These are phyloP conservation scores for Saccharomyces hybrid DNA, from an alignment of 1,139 yeast species.

Conservation along the genomic window DNA sequence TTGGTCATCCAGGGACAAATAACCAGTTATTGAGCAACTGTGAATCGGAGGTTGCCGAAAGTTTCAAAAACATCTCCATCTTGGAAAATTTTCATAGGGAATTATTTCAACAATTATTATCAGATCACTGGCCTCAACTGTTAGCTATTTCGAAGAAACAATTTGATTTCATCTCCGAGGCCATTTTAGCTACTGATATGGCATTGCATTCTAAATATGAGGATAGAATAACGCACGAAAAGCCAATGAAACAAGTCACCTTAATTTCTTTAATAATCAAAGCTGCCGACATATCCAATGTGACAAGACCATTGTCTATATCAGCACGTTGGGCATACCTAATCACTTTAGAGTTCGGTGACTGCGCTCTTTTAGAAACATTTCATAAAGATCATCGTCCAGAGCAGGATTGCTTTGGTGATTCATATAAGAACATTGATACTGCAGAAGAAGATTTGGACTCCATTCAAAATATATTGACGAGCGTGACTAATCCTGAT, in stretches of 20 bases:
- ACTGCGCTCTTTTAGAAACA: constrained; percentile 51
- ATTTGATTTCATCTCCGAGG: constrained; percentile 22
- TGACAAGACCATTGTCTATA: constrained; percentile 67
- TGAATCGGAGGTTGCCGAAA: constrained; percentile 57
- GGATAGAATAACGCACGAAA: constrained; percentile 19
- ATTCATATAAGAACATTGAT: neutral
- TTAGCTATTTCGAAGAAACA: constrained; percentile 16
- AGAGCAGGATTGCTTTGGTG: neutral
- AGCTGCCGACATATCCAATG: constrained; percentile 93
- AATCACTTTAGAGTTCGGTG: constrained; percentile 68
- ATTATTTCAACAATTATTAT: constrained; percentile 54
- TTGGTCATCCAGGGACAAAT: constrained; percentile 94
- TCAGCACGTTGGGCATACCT: constrained; percentile 84
- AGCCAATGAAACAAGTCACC: constrained; percentile 25
- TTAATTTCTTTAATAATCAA: constrained; percentile 67
- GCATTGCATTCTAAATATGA: constrained; percentile 78
- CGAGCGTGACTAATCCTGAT: constrained; percentile 11
- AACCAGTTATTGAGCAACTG: constrained; percentile 60
- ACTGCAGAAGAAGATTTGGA: constrained; percentile 2
- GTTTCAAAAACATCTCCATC: constrained; percentile 60
- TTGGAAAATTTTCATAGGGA: constrained; percentile 82
- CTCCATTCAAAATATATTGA: neutral
- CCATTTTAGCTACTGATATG: constrained; percentile 89
- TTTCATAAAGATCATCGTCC: constrained; percentile 25
- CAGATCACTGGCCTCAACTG: constrained; percentile 55